These are phyloP conservation scores for Cutaneotrichosporon dermatis DNA, from an alignment of 1,284 basidiomycete genomes.

Conservation along the genomic window DNA sequence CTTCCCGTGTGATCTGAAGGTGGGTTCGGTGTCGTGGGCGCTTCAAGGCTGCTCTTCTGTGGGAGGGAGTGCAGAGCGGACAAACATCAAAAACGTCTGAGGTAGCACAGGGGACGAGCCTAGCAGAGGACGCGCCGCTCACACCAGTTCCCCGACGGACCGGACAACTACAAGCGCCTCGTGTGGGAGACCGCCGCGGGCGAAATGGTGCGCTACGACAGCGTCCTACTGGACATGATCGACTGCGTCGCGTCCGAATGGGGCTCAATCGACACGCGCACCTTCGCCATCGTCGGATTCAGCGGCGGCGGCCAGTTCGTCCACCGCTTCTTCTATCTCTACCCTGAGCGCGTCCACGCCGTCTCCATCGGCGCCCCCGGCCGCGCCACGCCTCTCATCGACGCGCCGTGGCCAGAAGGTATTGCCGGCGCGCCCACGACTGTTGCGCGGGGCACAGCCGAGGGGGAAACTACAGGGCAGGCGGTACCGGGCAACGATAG, in stretches of 20 bases:
- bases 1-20: slow-evolving; percentile 17
- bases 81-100: too few species aligned
- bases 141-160: slow-evolving; percentile 18
- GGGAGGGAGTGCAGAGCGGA: too few species aligned
- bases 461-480: background rate
- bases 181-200: slow-evolving; percentile 9
- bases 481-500: too few species aligned
- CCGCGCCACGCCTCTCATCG: slow-evolving; percentile 13
- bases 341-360: slow-evolving; percentile 19
- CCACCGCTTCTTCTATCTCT: slow-evolving; percentile 24
- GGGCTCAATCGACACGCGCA: slow-evolving; percentile 19
- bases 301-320: slow-evolving; percentile 25
- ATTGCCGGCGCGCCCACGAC: slow-evolving; percentile 6
- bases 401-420: slow-evolving; percentile 16
- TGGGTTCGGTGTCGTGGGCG: slow-evolving; percentile 2
- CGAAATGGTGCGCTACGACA: slow-evolving; percentile 15
- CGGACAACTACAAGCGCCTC: slow-evolving; percentile 24
- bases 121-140: background rate
- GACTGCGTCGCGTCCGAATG: slow-evolving; percentile 15
- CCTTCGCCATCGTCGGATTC: slow-evolving; percentile 18
- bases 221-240: slow-evolving; percentile 19
- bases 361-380: slow-evolving; percentile 25
- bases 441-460: background rate
- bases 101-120: too few species aligned
- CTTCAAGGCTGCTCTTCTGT: too few species aligned